These are phyloP conservation scores for Coprinopsis sp. DNA, from an alignment of 768 basidiomycete genomes.

Conservation along the genomic window DNA sequence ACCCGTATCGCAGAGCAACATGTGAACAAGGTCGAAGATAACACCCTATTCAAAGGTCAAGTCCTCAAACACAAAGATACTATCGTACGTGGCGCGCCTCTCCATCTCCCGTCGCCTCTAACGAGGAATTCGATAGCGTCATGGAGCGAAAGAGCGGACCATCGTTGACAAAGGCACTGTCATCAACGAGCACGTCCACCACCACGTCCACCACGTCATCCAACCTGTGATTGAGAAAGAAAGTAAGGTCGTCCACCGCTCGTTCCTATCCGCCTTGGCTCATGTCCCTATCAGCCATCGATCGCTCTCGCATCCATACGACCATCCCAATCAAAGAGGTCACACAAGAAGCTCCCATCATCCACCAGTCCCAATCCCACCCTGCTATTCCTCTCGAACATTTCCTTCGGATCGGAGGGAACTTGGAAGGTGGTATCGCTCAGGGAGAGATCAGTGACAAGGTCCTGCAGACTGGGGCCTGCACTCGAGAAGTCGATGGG, in stretches of 20 bases:
- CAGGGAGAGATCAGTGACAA: conserved; percentile 17
- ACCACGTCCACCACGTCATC: conserved; percentile 34
- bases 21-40: conserved; percentile 25
- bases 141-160: conserved; percentile 25
- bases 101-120: background rate
- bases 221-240: conserved; percentile 37
- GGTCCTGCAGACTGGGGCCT: conserved; percentile 18
- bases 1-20: conserved; percentile 25
- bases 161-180: conserved; percentile 30
- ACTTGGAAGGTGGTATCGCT: conserved; percentile 11
- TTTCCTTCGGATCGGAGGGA: conserved; percentile 24
- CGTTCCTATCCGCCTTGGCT: background rate
- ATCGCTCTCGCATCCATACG: conserved; percentile 26
- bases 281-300: conserved; percentile 20
- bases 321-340: conserved; percentile 33
- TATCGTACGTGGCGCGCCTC: conserved; percentile 16
- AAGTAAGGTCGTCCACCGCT: conserved; percentile 18
- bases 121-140: background rate
- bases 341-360: conserved; percentile 33
- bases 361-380: conserved; percentile 32
- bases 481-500: conserved; percentile 23
- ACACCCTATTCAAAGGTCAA: conserved; percentile 23
- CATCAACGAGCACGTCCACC: conserved; percentile 27
- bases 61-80: conserved; percentile 24
- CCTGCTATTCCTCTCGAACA: conserved; percentile 29